Percentiles rank a stretch among this genome's conserved stretches.
These are phyloP conservation scores for Ophiosphaerella narmari DNA, from an alignment of 2,329 filamentous ascomycete genomes.

Conservation along the genomic window DNA sequence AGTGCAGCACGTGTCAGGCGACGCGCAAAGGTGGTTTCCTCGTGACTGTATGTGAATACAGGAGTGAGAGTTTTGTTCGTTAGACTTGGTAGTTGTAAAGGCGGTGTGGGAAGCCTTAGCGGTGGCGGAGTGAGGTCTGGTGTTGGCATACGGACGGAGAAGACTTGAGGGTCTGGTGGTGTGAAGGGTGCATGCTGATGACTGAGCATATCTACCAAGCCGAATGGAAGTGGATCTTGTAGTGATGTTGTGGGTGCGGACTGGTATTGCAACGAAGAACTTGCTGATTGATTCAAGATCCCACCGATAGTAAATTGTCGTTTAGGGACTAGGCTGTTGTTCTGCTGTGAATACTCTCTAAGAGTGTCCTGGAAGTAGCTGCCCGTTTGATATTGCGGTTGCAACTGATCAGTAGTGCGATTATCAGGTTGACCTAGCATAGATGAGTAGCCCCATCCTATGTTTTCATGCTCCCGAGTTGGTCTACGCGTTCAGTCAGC, in stretches of 20 bases:
- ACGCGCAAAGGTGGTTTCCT: slow-evolving; percentile 71
- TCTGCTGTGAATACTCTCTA: slow-evolving; percentile 6
- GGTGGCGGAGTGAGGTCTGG: slow-evolving; percentile 31
- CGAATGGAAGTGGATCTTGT: slow-evolving; percentile 33
- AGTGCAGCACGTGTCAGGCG: slow-evolving; percentile 69
- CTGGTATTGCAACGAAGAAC: slow-evolving; percentile 4
- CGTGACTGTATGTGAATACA: slow-evolving; percentile 62
- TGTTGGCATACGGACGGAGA: slow-evolving; percentile 28
- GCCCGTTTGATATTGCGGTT: slow-evolving; percentile 9
- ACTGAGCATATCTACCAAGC: slow-evolving; percentile 32
- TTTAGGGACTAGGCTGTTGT: slow-evolving; percentile 15
- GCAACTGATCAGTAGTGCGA: neutral
- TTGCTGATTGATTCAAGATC: slow-evolving; percentile 26
- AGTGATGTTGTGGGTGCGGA: slow-evolving; percentile 4
- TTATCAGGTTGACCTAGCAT: neutral
- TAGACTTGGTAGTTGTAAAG: slow-evolving; percentile 5
- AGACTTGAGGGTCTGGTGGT: slow-evolving; percentile 24
- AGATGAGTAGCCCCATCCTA: slow-evolving; percentile 35
- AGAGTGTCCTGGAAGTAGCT: slow-evolving; percentile 18
- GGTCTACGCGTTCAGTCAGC: slow-evolving; percentile 8
- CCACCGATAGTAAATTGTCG: slow-evolving; percentile 20
- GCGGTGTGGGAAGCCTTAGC: slow-evolving; percentile 30
- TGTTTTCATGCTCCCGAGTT: slow-evolving; percentile 7
- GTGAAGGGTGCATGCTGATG: slow-evolving; percentile 20
- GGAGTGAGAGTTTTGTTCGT: slow-evolving; percentile 38